Evolutionary conservation across 345 rosid genomes (phyloP), one percentile per base, ranked within the genome.

Genomic region (Dipteronia sinensis): DNA sequence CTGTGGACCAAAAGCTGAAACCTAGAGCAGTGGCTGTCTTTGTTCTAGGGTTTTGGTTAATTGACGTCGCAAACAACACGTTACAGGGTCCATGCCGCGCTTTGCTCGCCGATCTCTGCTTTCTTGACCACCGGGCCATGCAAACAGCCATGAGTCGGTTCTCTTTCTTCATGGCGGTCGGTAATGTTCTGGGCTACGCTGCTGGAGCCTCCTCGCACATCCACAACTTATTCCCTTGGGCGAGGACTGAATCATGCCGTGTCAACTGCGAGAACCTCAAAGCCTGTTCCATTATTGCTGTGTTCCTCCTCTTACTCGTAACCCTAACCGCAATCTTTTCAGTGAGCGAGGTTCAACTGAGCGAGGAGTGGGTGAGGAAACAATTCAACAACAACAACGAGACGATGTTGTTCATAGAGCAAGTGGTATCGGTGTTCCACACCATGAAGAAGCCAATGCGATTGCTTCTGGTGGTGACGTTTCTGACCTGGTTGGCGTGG

Each of bases 111-210:
- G 97, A 96, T 72, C 81, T 96, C 6, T 88, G 94, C 0, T 91
- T 88, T 0, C 78, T 74, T 1, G 83, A 83, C 82, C 89, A 91
- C 2, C 81, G 64, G 69, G 85, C 80, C 75, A 91, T 86, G 59
- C 78, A 97, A 2, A 59, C 79, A 1, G 89, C 97, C 7, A 96
- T 91, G 80, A 80, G 85, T 7, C 80, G 85, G 73, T 96, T 79
- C 78, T 89, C 99, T 4, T 93, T 93, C 78, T 95, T 95, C 86
- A 93, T 93, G 98, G 97, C 97, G 20, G 84, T 95, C 4, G 98
- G 98, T 4, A 92, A 91, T 78, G 90, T 94, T 25, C 88, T 91
- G 1, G 99, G 98, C 2, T 96, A 73, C 81, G 95, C 92, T 22
- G 91, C 92, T 1, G 97, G 99, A 0, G 86, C 94, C 51, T 86